These are phyloP conservation scores for Hypoxylon subgilvum DNA, from an alignment of 495 filamentous ascomycete species.

Conservation along the genomic window DNA sequence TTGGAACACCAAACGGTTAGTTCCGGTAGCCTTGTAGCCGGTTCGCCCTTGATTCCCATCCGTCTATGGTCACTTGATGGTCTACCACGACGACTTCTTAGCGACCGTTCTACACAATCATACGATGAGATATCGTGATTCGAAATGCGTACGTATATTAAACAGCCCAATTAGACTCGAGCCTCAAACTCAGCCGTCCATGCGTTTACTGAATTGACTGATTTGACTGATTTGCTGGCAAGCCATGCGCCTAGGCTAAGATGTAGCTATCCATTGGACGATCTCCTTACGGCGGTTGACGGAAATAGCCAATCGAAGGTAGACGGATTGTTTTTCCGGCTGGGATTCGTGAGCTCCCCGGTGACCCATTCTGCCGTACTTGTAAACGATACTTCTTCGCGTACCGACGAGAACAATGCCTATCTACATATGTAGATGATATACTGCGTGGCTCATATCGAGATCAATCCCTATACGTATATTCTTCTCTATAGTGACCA, in stretches of 20 bases:
- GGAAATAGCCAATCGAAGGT: conserved; percentile 31
- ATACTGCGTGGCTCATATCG: background rate
- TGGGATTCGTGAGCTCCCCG: conserved; percentile 25
- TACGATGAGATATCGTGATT: conserved; percentile 39
- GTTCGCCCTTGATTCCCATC: conserved; percentile 9
- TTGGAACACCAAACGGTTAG: conserved; percentile 33
- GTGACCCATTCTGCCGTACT: conserved; percentile 30
- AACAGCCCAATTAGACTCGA: conserved; percentile 36
- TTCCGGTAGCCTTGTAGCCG: conserved; percentile 29
- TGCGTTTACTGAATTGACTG: conserved; percentile 34
- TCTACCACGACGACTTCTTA: conserved; percentile 21
- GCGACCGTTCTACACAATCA: conserved; percentile 21
- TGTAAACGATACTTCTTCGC: conserved; percentile 16
- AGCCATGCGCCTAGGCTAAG: conserved; percentile 28
- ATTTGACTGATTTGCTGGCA: conserved; percentile 41
- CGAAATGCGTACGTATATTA: conserved; percentile 18
- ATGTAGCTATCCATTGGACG: conserved; percentile 32
- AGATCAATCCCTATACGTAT: background rate
- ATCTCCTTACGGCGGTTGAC: conserved; percentile 21
- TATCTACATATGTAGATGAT: background rate
- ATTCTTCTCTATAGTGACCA: too few species aligned
- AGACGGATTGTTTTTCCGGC: conserved; percentile 34
- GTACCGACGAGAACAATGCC: conserved; percentile 12
- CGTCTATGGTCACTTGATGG: conserved; percentile 18
- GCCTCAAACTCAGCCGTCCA: conserved; percentile 35